A percentile compares a stretch with the other conserved stretches of the same genome.
phyloP scores from a whole-genome alignment of 2,329 filamentous ascomycete genomes.

The Emydomyces testavorans region DNA sequence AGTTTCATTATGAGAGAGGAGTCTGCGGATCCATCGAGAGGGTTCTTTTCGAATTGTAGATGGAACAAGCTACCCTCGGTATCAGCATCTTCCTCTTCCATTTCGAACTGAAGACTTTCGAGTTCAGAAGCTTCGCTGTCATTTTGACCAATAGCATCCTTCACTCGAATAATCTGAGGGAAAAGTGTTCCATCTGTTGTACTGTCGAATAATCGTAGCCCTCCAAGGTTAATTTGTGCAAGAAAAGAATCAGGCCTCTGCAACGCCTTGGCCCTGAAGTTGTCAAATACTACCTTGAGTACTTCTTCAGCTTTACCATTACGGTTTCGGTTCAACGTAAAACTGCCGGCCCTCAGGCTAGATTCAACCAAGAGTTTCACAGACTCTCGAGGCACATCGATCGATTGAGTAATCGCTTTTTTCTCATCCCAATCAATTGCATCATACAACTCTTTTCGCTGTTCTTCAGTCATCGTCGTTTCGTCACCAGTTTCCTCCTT shows the following conservation, averaged over 20 bases:
- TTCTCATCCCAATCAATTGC: slow-evolving; percentile 99
- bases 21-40: slow-evolving; percentile 82
- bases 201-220: slow-evolving; percentile 87
- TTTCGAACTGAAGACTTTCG: slow-evolving; percentile 21
- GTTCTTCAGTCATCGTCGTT: slow-evolving; percentile 83
- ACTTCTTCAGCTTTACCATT: slow-evolving; percentile 70
- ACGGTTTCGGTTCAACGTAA: slow-evolving; percentile 78
- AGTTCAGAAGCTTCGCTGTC: slow-evolving; percentile 30
- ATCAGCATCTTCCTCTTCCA: slow-evolving; percentile 34
- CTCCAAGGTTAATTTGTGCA: slow-evolving; percentile 78
- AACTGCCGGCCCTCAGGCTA: slow-evolving; percentile 88
- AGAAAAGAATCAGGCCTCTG: slow-evolving; percentile 86
- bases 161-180: slow-evolving; percentile 90
- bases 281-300: slow-evolving; percentile 83
- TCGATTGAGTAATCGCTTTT: slow-evolving; percentile 69
- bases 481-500: slow-evolving; percentile 59
- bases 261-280: slow-evolving; percentile 80
- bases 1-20: slow-evolving; percentile 81
- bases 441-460: slow-evolving; percentile 90
- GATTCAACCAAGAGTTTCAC: slow-evolving; percentile 88
- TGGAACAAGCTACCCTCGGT: slow-evolving; percentile 75
- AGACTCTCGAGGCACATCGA: slow-evolving; percentile 82
- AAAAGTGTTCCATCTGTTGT: slow-evolving; percentile 85
- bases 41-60: slow-evolving; percentile 86
- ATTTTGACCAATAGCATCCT: slow-evolving; percentile 48